Conservation (phyloP, 78 protist genomes). For the Corallochytrium limacisporum region DNA sequence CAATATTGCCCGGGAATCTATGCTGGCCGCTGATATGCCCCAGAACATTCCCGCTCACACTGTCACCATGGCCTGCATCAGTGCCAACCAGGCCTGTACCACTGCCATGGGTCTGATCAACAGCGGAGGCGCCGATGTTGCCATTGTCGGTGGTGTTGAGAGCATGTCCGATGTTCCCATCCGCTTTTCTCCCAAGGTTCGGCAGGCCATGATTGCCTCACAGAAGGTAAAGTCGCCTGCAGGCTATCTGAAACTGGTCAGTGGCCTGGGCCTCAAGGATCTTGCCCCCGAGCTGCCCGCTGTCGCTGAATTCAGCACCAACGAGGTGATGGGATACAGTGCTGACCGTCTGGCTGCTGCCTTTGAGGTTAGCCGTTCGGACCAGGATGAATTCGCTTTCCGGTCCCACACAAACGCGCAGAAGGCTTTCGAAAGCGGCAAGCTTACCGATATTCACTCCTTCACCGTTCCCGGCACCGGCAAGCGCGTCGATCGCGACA, state of each 20-base stretch:
- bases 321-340: slow-evolving; percentile 53
- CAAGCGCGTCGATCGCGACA: slow-evolving; percentile 4
- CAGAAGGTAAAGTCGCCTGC: background rate
- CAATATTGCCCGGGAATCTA: slow-evolving; percentile 27
- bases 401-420: slow-evolving; percentile 33
- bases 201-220: slow-evolving; percentile 11
- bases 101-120: background rate
- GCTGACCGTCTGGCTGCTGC: slow-evolving; percentile 45
- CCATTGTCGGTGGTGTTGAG: slow-evolving; percentile 32
- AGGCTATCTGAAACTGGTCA: background rate
- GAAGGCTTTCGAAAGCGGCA: slow-evolving; percentile 14
- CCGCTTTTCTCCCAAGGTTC: slow-evolving; percentile 12
- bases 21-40: slow-evolving; percentile 40
- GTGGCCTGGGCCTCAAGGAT: background rate
- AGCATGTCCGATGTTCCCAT: slow-evolving; percentile 40
- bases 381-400: slow-evolving; percentile 43
- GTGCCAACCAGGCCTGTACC: slow-evolving; percentile 21
- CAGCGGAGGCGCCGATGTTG: background rate
- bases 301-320: slow-evolving; percentile 41
- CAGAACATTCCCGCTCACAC: slow-evolving; percentile 35
- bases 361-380: slow-evolving; percentile 33
- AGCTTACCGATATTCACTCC: background rate
- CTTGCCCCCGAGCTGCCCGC: slow-evolving; percentile 41
- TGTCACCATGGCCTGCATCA: slow-evolving; percentile 43
- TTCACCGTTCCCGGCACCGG: slow-evolving; percentile 1